Evolutionary conservation across 192 early-diverging fungal species (phyloP).

Genomic region (Coemansia sp.): DNA sequence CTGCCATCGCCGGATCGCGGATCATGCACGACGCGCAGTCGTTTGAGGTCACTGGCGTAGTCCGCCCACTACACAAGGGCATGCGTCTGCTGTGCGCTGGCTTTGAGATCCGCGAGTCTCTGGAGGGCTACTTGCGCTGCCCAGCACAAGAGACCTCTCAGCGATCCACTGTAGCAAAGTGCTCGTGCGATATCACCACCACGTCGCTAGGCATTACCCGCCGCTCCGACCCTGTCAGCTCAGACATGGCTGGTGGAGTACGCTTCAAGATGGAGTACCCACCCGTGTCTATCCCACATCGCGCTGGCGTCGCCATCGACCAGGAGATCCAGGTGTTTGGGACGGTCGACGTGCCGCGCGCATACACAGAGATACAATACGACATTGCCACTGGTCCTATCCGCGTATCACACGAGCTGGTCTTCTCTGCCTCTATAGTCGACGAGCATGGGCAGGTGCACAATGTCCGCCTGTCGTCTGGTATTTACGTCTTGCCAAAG

Average conservation of each 20-base stretch:
- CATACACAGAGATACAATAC: slow-evolving; percentile 44
- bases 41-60: slow-evolving; percentile 25
- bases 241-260: slow-evolving; percentile 3
- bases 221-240: not conserved
- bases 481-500: slow-evolving; percentile 35
- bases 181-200: slow-evolving; percentile 28
- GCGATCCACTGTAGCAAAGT: slow-evolving; percentile 17
- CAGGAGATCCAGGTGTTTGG: slow-evolving; percentile 47
- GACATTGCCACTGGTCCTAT: slow-evolving; percentile 44
- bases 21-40: slow-evolving; percentile 34
- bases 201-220: not conserved
- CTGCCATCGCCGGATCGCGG: slow-evolving; percentile 35
- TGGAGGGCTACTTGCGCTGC: slow-evolving; percentile 33
- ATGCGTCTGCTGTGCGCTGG: slow-evolving; percentile 46
- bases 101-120: slow-evolving; percentile 48
- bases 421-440: slow-evolving; percentile 32
- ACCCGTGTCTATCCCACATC: slow-evolving; percentile 12
- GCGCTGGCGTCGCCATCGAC: slow-evolving; percentile 41
- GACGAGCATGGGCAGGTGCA: slow-evolving; percentile 52
- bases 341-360: slow-evolving; percentile 24
- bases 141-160: slow-evolving; percentile 5
- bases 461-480: slow-evolving; percentile 46
- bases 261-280: slow-evolving; percentile 27
- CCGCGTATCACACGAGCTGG: slow-evolving; percentile 44
- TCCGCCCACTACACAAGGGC: slow-evolving; percentile 49